Evolutionary conservation across 495 filamentous ascomycete species (phyloP).

Genomic region (Xylaria intraflava): DNA sequence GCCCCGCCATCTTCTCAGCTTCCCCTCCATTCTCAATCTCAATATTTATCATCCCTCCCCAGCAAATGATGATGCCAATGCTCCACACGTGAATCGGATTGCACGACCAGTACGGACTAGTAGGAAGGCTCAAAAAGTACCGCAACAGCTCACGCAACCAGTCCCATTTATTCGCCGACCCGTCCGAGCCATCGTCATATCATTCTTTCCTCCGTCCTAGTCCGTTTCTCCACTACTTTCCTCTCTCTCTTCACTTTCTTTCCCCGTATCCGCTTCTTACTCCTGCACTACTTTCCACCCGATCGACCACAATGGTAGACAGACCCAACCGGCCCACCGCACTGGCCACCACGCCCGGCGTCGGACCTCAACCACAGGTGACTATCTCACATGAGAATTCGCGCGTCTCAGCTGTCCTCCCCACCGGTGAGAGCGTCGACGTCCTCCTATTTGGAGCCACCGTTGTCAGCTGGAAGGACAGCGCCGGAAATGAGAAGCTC

Average conservation of each 20-base stretch:
- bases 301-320: conserved; percentile 57
- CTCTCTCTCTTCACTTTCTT: background rate
- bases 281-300: background rate
- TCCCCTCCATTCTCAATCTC: conserved; percentile 3
- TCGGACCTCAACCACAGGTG: conserved; percentile 61
- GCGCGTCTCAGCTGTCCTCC: conserved; percentile 62
- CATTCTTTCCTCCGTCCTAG: too few relatives aligned
- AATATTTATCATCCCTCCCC: background rate
- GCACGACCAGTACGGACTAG: too few relatives aligned
- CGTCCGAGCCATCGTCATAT: too few relatives aligned
- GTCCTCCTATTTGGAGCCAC: conserved; percentile 89
- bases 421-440: conserved; percentile 77
- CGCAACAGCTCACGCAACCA: too few relatives aligned
- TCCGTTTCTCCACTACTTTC: background rate
- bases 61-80: background rate
- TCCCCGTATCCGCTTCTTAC: background rate
- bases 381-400: conserved; percentile 59
- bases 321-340: conserved; percentile 75
- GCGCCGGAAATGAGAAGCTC: conserved; percentile 72
- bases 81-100: background rate
- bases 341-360: conserved; percentile 59
- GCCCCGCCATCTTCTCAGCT: conserved; percentile 9
- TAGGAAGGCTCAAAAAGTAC: too few relatives aligned
- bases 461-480: conserved; percentile 84
- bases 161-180: too few relatives aligned